Percentiles rank a stretch among this genome's conserved stretches.
Conservation (phyloP, 2,329 filamentous ascomycete genomes). For the Pseudogymnoascus verrucosus region DNA sequence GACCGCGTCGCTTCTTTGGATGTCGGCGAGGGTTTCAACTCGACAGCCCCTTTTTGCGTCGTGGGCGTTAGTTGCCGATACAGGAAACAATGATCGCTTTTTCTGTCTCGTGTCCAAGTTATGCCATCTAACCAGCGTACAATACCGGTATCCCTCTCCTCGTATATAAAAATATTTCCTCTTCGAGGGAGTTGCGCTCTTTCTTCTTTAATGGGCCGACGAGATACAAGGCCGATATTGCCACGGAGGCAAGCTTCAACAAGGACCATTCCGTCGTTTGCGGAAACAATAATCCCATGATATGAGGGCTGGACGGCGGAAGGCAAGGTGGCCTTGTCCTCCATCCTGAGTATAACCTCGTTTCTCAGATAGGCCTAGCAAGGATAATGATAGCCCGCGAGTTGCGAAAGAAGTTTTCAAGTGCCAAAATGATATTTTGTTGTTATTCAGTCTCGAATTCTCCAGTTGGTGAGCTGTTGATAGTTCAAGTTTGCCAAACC, state of each 20-base stretch:
- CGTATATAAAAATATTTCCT: conserved; percentile 84
- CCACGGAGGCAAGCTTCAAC: conserved; percentile 73
- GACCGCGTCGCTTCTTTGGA: background rate
- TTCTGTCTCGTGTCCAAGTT: conserved; percentile 70
- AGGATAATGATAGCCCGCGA: background rate
- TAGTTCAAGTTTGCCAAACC: background rate
- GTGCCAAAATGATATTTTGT: background rate
- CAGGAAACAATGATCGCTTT: background rate
- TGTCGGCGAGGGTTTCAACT: background rate
- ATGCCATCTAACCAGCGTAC: conserved; percentile 92
- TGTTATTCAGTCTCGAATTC: background rate
- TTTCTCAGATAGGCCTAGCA: background rate
- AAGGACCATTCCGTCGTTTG: conserved; percentile 68
- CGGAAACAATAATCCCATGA: conserved; percentile 58
- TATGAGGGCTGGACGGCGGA: conserved; percentile 51
- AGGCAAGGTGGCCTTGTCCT: background rate
- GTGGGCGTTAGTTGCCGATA: background rate
- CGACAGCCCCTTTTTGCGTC: background rate
- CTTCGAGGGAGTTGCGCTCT: conserved; percentile 69
- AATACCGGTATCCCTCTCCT: conserved; percentile 83
- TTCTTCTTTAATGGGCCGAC: conserved; percentile 81
- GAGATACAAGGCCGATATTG: conserved; percentile 64
- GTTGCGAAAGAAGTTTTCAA: background rate
- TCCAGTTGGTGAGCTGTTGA: background rate
- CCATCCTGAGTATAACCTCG: background rate